Base-by-base conservation (phyloP, 2,329 filamentous ascomycete genomes). In the Diaporthe sp. region DNA sequence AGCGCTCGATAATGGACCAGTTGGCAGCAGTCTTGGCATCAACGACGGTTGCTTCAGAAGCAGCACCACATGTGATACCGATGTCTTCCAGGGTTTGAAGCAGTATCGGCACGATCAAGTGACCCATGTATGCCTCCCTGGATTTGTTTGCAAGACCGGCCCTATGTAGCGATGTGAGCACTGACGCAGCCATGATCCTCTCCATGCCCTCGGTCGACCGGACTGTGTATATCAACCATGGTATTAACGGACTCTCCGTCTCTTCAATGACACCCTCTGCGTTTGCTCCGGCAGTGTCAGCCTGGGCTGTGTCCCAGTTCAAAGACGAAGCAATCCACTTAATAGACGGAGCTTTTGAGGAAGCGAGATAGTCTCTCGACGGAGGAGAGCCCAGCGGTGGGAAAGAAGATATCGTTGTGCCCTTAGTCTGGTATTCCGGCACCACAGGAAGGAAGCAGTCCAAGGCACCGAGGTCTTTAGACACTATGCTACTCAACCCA, bases 51-150 rank as follows among this genome's bases (percentile, higher is more conserved):
- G 83, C 80, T 47, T 86, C 82, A 50, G 83, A 80, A 25, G 81
- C 79, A 58, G 83, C 81, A 44, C 78, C 79, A 35, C 85, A 83
- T 17, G 83, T 78, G 22, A 81, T 81, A 30, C 53, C 59, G 25
- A 82, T 77, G 59, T 91, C 89, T 76, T 89, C 89, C 47, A 96
- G 86, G 84, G 94, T 89, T 27, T 88, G 86, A 63, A 94, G 88
- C 15, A 97, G 85, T 47, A 94, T 85, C 1, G 94, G 94, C 5
- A 96, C 88, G 35, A 95, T 87, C 13, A 96, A 84, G 35, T 92
- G 85, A 3, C 91, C 90, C 55, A 96, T 85, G 74, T 89, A 90
- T 2, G 88, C 85, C 77, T 94, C 91, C 74, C 94, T 88, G 51
- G 86, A 85, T 78, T 91, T 92, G 75, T 88, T 91, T 5, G 92